Percentiles rank a stretch among this genome's conserved stretches.
Evolutionary conservation across 192 early-diverging fungal genomes (phyloP).

Genomic region (Coemansia sp.): DNA sequence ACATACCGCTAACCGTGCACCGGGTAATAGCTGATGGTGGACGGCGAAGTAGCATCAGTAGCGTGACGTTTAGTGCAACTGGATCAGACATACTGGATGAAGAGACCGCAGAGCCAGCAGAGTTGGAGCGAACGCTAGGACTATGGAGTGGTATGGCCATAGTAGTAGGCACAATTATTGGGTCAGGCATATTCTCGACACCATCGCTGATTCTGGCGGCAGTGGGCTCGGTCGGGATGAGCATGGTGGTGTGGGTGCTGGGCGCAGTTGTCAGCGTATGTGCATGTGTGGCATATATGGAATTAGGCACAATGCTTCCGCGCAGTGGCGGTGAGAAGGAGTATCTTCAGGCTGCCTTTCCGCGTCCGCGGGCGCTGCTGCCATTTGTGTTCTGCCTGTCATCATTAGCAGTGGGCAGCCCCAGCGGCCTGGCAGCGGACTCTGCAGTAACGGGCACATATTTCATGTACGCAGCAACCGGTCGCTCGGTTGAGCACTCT

Average conservation of each 20-base stretch:
- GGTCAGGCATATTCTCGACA: constrained; percentile 52
- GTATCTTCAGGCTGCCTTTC: constrained; percentile 59
- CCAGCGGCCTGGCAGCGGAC: constrained; percentile 44
- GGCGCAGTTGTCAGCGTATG: constrained; percentile 43
- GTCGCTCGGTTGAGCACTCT: constrained; percentile 13
- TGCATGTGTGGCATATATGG: constrained; percentile 51
- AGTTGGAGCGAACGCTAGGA: constrained; percentile 43
- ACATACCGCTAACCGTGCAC: constrained; percentile 3
- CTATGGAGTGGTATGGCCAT: constrained; percentile 53
- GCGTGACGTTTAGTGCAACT: background rate
- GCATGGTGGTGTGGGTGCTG: constrained; percentile 45
- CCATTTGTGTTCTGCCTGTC: constrained; percentile 53
- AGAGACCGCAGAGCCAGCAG: background rate
- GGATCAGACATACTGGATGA: background rate
- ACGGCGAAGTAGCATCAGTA: background rate
- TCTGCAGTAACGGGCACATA: constrained; percentile 48
- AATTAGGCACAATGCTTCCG: constrained; percentile 58
- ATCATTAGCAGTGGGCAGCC: constrained; percentile 33
- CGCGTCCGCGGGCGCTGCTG: constrained; percentile 51
- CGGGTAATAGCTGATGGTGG: background rate
- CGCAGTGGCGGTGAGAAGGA: constrained; percentile 63
- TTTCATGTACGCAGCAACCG: constrained; percentile 40
- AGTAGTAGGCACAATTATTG: constrained; percentile 53
- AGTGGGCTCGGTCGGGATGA: constrained; percentile 48
- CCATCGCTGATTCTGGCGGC: constrained; percentile 38